Conservation (phyloP, 2,329 filamentous ascomycete genomes). For the Nemania sp. region DNA sequence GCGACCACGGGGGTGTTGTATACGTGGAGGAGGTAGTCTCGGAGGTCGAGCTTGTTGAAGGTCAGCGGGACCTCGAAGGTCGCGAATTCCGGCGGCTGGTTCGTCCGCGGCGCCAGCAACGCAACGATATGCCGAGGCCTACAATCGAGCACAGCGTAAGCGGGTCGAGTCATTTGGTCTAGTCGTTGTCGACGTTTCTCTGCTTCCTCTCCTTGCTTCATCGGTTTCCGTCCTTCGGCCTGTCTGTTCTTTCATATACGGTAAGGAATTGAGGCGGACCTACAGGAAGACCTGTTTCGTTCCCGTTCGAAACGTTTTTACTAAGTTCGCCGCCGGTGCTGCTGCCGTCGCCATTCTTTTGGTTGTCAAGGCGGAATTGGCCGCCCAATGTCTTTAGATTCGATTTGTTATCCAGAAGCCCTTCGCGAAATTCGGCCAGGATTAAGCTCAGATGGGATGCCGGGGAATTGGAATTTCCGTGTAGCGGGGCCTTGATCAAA, state of each 20-base stretch:
- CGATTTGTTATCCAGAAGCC: neutral
- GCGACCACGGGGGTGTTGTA: slow-evolving; percentile 76
- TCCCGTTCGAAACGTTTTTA: slow-evolving; percentile 36
- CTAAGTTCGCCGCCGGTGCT: slow-evolving; percentile 6
- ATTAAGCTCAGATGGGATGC: neutral
- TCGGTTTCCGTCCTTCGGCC: neutral
- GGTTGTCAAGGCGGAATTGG: neutral
- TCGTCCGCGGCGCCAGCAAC: slow-evolving; percentile 71
- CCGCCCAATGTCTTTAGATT: neutral
- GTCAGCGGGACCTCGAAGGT: slow-evolving; percentile 88
- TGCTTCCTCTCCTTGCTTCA: neutral
- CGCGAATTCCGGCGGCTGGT: slow-evolving; percentile 75
- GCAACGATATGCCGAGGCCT: slow-evolving; percentile 84
- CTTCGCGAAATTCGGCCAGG: slow-evolving; percentile 2
- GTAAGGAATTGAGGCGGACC: slow-evolving; percentile 14
- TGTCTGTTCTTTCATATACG: no score
- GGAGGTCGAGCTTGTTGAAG: slow-evolving; percentile 95
- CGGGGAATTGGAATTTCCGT: slow-evolving; percentile 29
- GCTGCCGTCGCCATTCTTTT: slow-evolving; percentile 21
- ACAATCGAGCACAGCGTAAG: slow-evolving; percentile 12
- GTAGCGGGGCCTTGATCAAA: slow-evolving; percentile 11
- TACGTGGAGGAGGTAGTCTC: slow-evolving; percentile 88
- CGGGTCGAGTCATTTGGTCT: neutral
- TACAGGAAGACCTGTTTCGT: slow-evolving; percentile 43
- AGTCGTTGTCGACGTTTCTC: neutral